Base-by-base conservation (phyloP, 2,329 filamentous ascomycete species). In the Phaeosphaeriaceae sp. region DNA sequence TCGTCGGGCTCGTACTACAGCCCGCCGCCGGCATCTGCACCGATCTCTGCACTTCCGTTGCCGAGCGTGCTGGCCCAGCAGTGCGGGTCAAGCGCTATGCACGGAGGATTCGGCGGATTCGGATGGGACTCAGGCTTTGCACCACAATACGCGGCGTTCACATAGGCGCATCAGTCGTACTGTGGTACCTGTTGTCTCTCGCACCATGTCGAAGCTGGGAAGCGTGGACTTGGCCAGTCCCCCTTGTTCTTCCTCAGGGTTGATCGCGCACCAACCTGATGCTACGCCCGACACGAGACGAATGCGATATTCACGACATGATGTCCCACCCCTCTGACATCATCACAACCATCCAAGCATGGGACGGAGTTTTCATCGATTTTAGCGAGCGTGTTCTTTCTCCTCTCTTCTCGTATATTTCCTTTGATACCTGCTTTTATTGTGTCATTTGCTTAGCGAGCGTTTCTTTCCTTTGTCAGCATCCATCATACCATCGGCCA, bases 91-190 rank as follows among this genome's bases (percentile, higher is more conserved):
- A 89, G 89, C 74, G 75, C 73, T 58, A 69, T 76, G 60, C 73
- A 79, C 67, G 83, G 89, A 60, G 89, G 88, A 59, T 93, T 91
- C 81, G 86, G 87, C 68, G 71, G 88, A 65, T 96, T 96, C 76
- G 91, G 91, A 69, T 97, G 92, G 91, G 92, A 90, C 76, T 90
- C 91, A 74, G 91, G 94, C 78, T 96, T 93, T 77, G 86, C 91
- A 68, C 80, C 86, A 70, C 84, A 85, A 66, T 89, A 87, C 74
- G 86, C 86, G 63, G 89, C 91, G 63, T 93, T 90, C 66, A 96
- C 96, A 84, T 97, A 91, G 91, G 60, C 53, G 62, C 41, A 60
- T 63, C 54, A 50, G 49, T 52, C 50, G 56, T 52, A 60, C 64
- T 69, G 69, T 70, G 62, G 56, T 65, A 66, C 58, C 62, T 65